These are phyloP conservation scores for Pezicula neosporulosa DNA, from an alignment of 2,329 filamentous ascomycete genomes.

Conservation along the genomic window DNA sequence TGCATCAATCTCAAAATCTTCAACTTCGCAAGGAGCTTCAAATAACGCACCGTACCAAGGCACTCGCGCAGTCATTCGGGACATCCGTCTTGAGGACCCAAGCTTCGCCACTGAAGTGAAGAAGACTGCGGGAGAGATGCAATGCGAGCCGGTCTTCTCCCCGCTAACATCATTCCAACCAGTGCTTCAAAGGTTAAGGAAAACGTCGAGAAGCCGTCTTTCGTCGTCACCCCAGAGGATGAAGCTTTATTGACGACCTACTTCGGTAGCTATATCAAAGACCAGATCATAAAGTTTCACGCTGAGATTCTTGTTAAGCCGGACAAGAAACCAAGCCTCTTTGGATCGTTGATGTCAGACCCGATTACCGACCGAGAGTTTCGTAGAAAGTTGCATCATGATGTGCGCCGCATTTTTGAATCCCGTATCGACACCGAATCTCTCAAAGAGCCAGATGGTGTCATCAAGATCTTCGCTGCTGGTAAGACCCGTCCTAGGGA, in stretches of 20 bases:
- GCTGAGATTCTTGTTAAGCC: constrained; percentile 48
- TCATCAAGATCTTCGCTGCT: constrained; percentile 53
- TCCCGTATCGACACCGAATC: constrained; percentile 61
- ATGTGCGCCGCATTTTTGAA: constrained; percentile 59
- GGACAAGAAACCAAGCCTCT: constrained; percentile 50
- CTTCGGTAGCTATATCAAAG: constrained; percentile 48
- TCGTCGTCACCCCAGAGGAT: constrained; percentile 40
- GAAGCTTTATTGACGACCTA: constrained; percentile 36
- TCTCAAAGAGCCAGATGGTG: constrained; percentile 44
- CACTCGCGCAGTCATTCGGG: too few species aligned
- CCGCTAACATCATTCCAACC: too few species aligned
- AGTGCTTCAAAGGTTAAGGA: background rate
- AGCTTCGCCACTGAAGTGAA: constrained; percentile 8
- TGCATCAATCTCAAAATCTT: background rate
- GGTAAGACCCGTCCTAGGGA: constrained; percentile 23
- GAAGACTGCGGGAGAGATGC: constrained; percentile 1
- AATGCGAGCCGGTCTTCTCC: background rate
- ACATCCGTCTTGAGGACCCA: too few species aligned
- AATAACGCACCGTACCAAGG: too few species aligned
- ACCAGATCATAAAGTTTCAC: constrained; percentile 52
- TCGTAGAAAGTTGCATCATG: constrained; percentile 57
- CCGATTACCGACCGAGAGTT: constrained; percentile 56
- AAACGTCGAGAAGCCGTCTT: constrained; percentile 11
- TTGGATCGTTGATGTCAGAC: constrained; percentile 48
- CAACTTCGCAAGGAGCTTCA: background rate